Conservation (phyloP, 345 rosid species). For the Eucalyptus urophylla region DNA sequence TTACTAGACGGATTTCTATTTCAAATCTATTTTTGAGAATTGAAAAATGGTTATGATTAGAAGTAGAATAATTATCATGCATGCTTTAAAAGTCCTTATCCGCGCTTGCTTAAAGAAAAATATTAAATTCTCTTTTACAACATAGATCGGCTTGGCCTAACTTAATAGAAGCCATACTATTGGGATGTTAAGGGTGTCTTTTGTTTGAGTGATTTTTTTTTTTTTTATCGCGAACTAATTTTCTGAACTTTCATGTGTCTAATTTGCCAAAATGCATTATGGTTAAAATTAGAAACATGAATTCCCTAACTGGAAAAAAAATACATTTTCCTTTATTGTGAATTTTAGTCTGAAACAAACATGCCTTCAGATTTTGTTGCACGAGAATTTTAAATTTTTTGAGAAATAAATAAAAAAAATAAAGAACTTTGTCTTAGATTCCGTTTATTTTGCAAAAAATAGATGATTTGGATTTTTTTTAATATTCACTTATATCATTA, state of each 20-base stretch:
- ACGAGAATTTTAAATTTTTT: background rate
- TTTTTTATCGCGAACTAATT: too few species aligned
- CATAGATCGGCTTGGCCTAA: background rate
- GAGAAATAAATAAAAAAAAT: background rate
- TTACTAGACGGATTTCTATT: fast-evolving
- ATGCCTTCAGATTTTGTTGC: background rate
- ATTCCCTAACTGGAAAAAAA: background rate
- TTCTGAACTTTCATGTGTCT: too few species aligned
- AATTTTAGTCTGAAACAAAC: background rate
- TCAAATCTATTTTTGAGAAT: fast-evolving
- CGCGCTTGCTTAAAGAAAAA: background rate
- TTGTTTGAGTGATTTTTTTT: background rate
- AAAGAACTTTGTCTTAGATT: background rate
- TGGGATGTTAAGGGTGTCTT: background rate
- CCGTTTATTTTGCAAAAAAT: fast-evolving
- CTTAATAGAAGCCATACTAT: too few species aligned
- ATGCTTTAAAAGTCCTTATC: too few species aligned
- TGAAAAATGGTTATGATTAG: too few species aligned
- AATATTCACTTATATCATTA: too few species aligned
- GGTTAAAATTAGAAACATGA: background rate
- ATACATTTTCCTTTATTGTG: background rate
- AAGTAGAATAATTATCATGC: too few species aligned
- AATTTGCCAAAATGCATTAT: background rate
- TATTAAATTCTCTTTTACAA: too few species aligned
- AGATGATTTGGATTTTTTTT: too few species aligned